These are phyloP conservation scores for Quercus dentata DNA, from an alignment of 306 rosid species.

Conservation along the genomic window DNA sequence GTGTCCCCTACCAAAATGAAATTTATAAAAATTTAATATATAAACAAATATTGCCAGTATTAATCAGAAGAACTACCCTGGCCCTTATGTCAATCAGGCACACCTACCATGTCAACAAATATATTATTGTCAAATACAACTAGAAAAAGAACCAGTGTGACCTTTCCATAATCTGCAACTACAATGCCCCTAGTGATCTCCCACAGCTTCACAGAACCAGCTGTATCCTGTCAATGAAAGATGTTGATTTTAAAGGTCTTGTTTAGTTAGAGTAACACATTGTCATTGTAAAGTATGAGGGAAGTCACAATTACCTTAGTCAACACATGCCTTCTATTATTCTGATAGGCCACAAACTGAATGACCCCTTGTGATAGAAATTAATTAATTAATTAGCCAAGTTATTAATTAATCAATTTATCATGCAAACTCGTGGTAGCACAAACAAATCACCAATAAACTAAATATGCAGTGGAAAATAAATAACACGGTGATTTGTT, in stretches of 20 bases:
- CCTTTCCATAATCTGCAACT: constrained; percentile 93
- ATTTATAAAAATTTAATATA: background rate
- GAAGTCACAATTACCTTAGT: constrained; percentile 66
- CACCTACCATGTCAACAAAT: constrained; percentile 15
- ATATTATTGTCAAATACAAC: constrained; percentile 10
- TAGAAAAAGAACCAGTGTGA: constrained; percentile 27
- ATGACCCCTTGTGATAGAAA: no score
- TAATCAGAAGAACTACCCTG: background rate
- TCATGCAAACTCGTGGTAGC: no score
- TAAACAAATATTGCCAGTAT: constrained; percentile 23
- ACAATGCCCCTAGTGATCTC: constrained; percentile 89
- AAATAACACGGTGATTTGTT: no score
- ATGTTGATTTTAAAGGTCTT: constrained; percentile 20
- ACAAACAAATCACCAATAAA: no score
- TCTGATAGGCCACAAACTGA: background rate
- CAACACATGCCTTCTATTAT: constrained; percentile 91
- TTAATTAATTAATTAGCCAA: no score
- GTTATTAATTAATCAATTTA: no score
- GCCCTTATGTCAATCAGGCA: constrained; percentile 15
- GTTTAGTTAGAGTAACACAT: background rate
- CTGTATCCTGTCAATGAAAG: constrained; percentile 60
- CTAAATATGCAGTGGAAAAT: no score
- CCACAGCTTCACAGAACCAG: constrained; percentile 96
- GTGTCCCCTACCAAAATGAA: constrained; percentile 13
- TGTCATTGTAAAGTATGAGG: constrained; percentile 7